Evolutionary conservation across 768 basidiomycete species (phyloP).

Genomic region (Psilocybe subaeruginosa): DNA sequence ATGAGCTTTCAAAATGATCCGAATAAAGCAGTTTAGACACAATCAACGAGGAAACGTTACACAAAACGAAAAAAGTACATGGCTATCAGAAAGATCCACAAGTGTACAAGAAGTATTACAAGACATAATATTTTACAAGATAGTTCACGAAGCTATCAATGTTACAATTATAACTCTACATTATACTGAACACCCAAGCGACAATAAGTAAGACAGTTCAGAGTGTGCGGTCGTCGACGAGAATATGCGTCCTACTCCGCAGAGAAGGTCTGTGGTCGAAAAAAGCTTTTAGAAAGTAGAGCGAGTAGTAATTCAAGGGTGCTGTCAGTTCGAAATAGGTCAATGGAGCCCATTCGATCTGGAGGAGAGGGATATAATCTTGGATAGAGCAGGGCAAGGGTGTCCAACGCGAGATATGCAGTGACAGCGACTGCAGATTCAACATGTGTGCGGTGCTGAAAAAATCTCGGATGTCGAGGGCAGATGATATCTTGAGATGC

Average conservation of each 20-base stretch:
- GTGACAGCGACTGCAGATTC: neutral
- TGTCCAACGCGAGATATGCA: neutral
- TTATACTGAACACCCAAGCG: neutral
- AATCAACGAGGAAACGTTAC: too few relatives aligned
- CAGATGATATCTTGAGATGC: neutral
- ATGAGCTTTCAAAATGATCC: too few relatives aligned
- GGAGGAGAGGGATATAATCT: neutral
- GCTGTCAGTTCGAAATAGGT: neutral
- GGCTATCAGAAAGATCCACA: too few relatives aligned
- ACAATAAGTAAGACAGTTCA: neutral
- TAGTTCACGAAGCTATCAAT: too few relatives aligned
- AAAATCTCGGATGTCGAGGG: neutral
- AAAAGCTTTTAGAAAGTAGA: neutral
- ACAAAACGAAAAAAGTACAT: too few relatives aligned
- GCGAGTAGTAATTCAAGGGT: neutral
- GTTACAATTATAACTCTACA: too few relatives aligned
- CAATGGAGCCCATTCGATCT: neutral
- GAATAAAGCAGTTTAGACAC: too few relatives aligned
- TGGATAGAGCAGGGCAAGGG: neutral
- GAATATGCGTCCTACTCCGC: neutral
- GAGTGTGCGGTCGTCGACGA: neutral
- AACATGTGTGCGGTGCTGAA: neutral
- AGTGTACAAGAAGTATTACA: too few relatives aligned
- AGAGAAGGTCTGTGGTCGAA: neutral
- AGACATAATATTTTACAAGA: too few relatives aligned